Percentiles rank a stretch among this genome's conserved stretches.
Conservation (phyloP, 176 grass and related monocot genomes). For the Puccinellia tenuiflora region DNA sequence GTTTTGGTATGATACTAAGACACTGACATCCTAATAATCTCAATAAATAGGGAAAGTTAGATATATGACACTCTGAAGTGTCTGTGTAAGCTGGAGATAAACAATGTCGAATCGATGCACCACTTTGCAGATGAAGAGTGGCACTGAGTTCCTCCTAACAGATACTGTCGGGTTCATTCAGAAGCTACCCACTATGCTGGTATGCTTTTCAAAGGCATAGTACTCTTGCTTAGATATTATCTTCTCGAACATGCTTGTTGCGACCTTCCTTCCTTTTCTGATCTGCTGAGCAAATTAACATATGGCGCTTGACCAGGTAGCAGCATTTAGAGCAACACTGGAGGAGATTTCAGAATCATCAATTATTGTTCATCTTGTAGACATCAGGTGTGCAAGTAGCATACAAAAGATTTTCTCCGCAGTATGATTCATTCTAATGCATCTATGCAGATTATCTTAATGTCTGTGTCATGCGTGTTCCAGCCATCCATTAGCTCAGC, state of each 20-base stretch:
- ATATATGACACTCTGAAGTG: background rate
- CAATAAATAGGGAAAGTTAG: background rate
- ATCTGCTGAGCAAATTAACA: constrained; percentile 3
- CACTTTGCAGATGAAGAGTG: constrained; percentile 81
- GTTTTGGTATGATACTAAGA: constrained; percentile 58
- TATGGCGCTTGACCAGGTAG: constrained; percentile 53
- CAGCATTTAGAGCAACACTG: constrained; percentile 96
- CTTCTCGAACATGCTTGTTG: background rate
- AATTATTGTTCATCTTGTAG: constrained; percentile 87
- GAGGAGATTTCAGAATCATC: constrained; percentile 97
- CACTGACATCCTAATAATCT: constrained; percentile 1
- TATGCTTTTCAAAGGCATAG: constrained; percentile 28
- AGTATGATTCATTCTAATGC: constrained; percentile 12
- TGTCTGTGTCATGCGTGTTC: constrained; percentile 14
- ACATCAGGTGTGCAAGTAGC: constrained; percentile 65
- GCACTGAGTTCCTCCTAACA: constrained; percentile 90
- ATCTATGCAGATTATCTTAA: constrained; percentile 8
- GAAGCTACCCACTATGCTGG: constrained; percentile 95
- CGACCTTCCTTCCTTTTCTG: background rate
- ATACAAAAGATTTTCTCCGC: background rate
- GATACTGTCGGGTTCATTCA: constrained; percentile 99
- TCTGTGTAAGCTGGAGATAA: background rate
- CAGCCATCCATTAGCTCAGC: constrained; percentile 91
- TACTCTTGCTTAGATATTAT: background rate
- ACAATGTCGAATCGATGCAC: background rate